A percentile compares a stretch with the other conserved stretches of the same genome.
phyloP scores from a whole-genome alignment of 345 rosid genomes.

The Salix caprea region DNA sequence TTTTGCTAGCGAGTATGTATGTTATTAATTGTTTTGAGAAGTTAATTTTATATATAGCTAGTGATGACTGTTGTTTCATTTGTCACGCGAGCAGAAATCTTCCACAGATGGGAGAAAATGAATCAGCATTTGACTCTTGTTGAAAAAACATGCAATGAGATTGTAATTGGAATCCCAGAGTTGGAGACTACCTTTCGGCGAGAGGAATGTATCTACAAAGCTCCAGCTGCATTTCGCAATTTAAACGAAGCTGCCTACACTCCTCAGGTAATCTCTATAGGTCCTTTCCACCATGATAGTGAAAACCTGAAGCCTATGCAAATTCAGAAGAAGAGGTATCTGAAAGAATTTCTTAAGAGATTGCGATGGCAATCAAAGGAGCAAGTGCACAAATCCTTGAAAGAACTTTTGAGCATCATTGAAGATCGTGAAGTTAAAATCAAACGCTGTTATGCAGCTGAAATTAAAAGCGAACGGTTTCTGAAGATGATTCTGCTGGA shows the following conservation, averaged over 20 bases:
- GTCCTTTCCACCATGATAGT: background rate
- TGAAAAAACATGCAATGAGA: no score
- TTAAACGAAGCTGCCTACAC: background rate
- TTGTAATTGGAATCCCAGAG: background rate
- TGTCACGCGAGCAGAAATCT: no score
- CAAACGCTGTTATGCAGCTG: background rate
- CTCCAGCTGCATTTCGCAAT: background rate
- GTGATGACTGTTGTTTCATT: no score
- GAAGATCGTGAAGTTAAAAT: background rate
- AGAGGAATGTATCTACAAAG: background rate
- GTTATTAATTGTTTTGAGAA: no score
- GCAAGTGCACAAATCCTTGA: background rate
- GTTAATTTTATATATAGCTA: no score
- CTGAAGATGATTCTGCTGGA: conserved; percentile 4
- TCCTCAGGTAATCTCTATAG: conserved; percentile 13
- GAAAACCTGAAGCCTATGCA: background rate
- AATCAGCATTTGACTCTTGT: background rate
- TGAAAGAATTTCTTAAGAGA: background rate
- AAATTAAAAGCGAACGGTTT: background rate
- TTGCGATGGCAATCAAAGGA: background rate
- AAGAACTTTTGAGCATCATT: background rate
- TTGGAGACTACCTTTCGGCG: background rate
- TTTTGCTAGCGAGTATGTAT: no score
- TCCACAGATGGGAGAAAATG: background rate
- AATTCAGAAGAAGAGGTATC: conserved; percentile 2